Base-by-base conservation (phyloP, 495 filamentous ascomycete species). In the Trichoderma parareesei region DNA sequence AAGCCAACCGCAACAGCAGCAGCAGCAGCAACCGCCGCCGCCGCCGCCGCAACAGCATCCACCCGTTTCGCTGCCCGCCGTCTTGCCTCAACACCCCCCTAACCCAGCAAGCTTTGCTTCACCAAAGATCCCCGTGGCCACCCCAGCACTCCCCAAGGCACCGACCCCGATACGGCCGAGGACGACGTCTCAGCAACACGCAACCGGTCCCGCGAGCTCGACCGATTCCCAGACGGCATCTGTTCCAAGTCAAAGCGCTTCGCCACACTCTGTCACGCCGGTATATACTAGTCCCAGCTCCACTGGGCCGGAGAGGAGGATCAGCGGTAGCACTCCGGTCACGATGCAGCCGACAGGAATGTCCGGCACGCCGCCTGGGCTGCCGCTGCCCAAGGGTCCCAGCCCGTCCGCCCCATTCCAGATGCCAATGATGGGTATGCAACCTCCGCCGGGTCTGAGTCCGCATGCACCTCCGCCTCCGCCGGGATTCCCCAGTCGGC, bases 151-250 rank as follows among this genome's bases (percentile, higher is more conserved):
- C 48, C 88, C 93, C 1, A 97, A 97, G 73, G 85, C 86, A 49
- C 84, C 91, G 4, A 93, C 91, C 33, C 90, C 92, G 14, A 87
- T 83, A 65, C 88, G 89, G 57, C 79, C 84, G 42, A 86, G 92
- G 18, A 90, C 92, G 65, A 70, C 84, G 35, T 96, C 93, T 14
- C 90, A 93, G 64, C 91, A 96, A 73, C 90, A 85, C 84, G 71
- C 82, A 75, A 49, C 90, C 85, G 9, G 90, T 89, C 61, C 89
- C 85, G 55, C 89, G 82, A 73, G 87, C 78, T 44, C 60, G 4
- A 27, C 79, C 78, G 20, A 83, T 76, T 74, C 79, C 69, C 72
- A 81, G 72, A 70, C 79, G 67, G 68, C 71, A 38, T 78, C 78
- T 4, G 80, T 74, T 43, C 74, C 82, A 13, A 88, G 86, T 71